phyloP scores from a whole-genome alignment of 164 flowering plant species.

The Tinospora cordifolia region DNA sequence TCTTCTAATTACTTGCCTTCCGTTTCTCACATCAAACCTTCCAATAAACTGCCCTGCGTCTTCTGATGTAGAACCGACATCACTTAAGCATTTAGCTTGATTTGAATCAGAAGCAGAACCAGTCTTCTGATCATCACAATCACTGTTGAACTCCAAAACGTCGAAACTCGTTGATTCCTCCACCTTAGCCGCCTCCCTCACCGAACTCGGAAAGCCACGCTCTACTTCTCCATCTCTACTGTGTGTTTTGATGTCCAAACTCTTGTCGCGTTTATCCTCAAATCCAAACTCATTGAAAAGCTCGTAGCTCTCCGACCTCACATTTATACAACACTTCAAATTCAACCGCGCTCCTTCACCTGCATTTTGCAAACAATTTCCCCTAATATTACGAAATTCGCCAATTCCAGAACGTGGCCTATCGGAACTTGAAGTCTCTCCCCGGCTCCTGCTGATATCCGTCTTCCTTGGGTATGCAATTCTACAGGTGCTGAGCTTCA shows the following conservation, averaged over 20 bases:
- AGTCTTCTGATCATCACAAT: slow-evolving; percentile 13
- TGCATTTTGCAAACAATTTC: neutral
- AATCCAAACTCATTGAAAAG: slow-evolving; percentile 27
- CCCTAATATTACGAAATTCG: slow-evolving; percentile 1
- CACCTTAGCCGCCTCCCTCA: slow-evolving; percentile 6
- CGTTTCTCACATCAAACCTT: slow-evolving; percentile 20
- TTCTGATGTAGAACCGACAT: slow-evolving; percentile 13
- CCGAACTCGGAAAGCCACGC: neutral
- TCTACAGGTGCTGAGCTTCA: neutral
- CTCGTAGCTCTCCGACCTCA: slow-evolving; percentile 18
- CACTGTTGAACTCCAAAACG: slow-evolving; percentile 25
- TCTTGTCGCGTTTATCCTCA: slow-evolving; percentile 15
- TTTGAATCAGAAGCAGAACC: slow-evolving; percentile 17
- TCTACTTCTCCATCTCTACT: neutral
- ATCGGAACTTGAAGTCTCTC: neutral
- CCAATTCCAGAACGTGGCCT: neutral
- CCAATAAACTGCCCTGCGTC: slow-evolving; percentile 14
- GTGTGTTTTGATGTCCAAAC: slow-evolving; percentile 5
- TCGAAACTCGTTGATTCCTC: slow-evolving; percentile 21
- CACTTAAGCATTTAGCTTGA: slow-evolving; percentile 6
- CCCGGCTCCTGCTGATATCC: neutral
- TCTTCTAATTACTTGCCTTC: slow-evolving; percentile 49
- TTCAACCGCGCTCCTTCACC: neutral
- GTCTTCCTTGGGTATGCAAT: neutral
- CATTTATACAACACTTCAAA: slow-evolving; percentile 7